Conservation (phyloP, 306 rosid genomes). For the Vigna trinervia region DNA sequence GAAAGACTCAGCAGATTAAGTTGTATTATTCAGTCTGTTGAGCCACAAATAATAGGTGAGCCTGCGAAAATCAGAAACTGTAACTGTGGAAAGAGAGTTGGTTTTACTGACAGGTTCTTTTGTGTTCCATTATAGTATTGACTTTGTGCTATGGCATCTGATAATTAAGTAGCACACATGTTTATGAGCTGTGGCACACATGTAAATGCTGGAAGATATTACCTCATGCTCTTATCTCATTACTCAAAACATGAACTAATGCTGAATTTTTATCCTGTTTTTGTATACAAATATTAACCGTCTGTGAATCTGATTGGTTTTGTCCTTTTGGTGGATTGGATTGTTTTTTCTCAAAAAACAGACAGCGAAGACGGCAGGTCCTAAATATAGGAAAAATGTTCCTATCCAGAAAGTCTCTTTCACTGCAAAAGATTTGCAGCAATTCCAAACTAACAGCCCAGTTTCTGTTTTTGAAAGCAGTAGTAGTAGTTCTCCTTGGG, state of each 20-base stretch:
- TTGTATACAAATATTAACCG: background rate
- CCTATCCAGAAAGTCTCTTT: constrained; percentile 38
- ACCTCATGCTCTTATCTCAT: constrained; percentile 3
- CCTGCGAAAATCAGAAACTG: no score
- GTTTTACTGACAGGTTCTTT: background rate
- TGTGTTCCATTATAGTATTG: constrained; percentile 12
- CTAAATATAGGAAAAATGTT: constrained; percentile 29
- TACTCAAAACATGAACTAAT: background rate
- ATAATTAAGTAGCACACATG: background rate
- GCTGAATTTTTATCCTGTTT: background rate
- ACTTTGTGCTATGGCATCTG: constrained; percentile 10
- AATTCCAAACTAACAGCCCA: constrained; percentile 60
- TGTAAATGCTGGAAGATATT: constrained; percentile 34
- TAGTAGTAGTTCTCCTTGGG: constrained; percentile 57
- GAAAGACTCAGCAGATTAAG: no score
- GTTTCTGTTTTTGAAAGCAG: constrained; percentile 70
- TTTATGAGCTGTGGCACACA: constrained; percentile 2
- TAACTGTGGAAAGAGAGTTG: no score
- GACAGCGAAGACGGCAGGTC: constrained; percentile 5
- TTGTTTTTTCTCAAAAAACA: constrained; percentile 27
- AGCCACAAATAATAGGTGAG: no score
- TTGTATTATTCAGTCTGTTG: no score
- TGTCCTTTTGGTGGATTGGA: background rate
- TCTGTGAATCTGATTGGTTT: constrained; percentile 39
- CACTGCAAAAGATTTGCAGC: constrained; percentile 41